Percentiles rank a stretch among this genome's conserved stretches.
Conservation (phyloP, 2,329 filamentous ascomycete species). For the Penicillium occitanis region DNA sequence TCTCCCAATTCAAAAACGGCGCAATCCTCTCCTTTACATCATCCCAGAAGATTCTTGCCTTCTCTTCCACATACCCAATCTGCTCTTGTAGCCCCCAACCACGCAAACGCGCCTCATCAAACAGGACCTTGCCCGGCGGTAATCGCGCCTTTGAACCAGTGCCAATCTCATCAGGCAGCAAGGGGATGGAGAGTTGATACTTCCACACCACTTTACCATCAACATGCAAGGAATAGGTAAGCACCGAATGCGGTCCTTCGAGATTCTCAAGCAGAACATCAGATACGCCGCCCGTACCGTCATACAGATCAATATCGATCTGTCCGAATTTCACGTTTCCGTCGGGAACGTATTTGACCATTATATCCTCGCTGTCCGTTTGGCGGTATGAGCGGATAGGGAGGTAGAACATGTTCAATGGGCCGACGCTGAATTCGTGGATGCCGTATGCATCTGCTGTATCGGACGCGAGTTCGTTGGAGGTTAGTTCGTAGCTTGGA, state of each 20-base stretch:
- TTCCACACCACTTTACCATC: slow-evolving; percentile 79
- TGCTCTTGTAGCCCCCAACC: slow-evolving; percentile 26
- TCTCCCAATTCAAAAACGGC: slow-evolving; percentile 23
- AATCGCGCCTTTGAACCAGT: slow-evolving; percentile 22
- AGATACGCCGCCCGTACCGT: slow-evolving; percentile 37
- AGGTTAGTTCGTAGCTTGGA: slow-evolving; percentile 28
- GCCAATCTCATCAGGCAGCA: slow-evolving; percentile 22
- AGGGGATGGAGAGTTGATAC: slow-evolving; percentile 42
- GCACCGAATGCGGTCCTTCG: slow-evolving; percentile 51
- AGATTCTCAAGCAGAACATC: slow-evolving; percentile 5
- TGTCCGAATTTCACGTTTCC: slow-evolving; percentile 88
- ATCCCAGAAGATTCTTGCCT: slow-evolving; percentile 19
- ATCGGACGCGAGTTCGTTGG: slow-evolving; percentile 25
- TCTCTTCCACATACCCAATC: slow-evolving; percentile 27
- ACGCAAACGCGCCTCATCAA: slow-evolving; percentile 27
- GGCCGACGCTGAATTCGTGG: slow-evolving; percentile 89
- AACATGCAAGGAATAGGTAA: slow-evolving; percentile 79
- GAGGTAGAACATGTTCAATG: slow-evolving; percentile 90
- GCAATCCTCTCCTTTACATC: slow-evolving; percentile 23
- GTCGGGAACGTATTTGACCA: slow-evolving; percentile 76
- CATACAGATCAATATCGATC: slow-evolving; percentile 71
- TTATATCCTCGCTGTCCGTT: slow-evolving; percentile 75
- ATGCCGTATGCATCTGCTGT: slow-evolving; percentile 45
- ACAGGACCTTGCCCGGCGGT: slow-evolving; percentile 35
- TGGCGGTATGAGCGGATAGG: slow-evolving; percentile 82